phyloP scores from a whole-genome alignment of 495 filamentous ascomycete species.

The Tuber borchii region DNA sequence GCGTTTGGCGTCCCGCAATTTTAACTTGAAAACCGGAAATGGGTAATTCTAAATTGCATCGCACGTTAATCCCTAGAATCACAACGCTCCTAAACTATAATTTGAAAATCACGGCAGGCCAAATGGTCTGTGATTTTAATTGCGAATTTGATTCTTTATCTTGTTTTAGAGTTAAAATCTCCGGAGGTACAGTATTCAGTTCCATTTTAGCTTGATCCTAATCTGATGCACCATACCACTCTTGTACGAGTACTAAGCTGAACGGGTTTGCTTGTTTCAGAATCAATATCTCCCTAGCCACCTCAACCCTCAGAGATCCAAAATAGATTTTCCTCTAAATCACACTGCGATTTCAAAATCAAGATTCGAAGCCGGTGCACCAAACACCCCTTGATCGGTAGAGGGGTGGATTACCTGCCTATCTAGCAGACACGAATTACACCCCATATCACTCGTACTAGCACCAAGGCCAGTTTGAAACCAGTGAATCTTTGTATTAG shows the following conservation, averaged over 20 bases:
- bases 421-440: too few species aligned
- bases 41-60: too few species aligned
- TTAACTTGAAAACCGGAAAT: neutral
- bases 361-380: too few species aligned
- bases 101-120: neutral
- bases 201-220: neutral
- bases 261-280: neutral
- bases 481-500: too few species aligned
- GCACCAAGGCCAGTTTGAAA: too few species aligned
- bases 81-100: neutral
- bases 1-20: neutral
- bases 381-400: too few species aligned
- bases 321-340: too few species aligned
- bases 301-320: neutral
- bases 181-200: neutral
- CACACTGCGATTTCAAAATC: too few species aligned
- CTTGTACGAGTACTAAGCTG: neutral
- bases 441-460: too few species aligned
- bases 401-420: too few species aligned
- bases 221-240: neutral
- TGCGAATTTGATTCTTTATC: neutral
- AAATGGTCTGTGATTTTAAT: neutral
- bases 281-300: neutral
- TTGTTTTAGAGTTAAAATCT: neutral
- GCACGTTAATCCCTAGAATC: too few species aligned